Evolutionary conservation across 2,329 filamentous ascomycete species (phyloP), one percentile per base, ranked within the genome.

Genomic region (Hypoxylon sp.): DNA sequence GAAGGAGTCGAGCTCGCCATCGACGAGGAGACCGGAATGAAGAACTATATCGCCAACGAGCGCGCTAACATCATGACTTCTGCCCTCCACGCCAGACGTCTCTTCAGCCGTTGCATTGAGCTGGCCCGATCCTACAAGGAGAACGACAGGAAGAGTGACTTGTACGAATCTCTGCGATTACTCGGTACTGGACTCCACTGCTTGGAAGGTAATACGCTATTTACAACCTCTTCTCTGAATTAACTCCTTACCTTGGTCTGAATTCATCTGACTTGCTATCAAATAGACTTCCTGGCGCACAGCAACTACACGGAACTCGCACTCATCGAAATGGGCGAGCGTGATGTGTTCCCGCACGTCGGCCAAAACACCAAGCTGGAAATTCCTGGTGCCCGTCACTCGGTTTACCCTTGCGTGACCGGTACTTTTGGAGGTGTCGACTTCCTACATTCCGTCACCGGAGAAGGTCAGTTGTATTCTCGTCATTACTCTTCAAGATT

Each of bases 341-440:
- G 77, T 4, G 84, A 90, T 59, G 77, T 97, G 58, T 97, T 97
- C 74, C 91, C 94, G 21, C 92, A 97, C 70, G 91, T 95, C 51
- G 94, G 94, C 29, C 82, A 86, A 55, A 78, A 84, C 67, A 92
- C 92, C n/a, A 78, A 80, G 69, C 79, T 97, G 23, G 79, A 85
- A 41, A 81, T 97, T 23, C 79, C 83, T 27, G 92, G 90, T 40
- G 88, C 84, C 55, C 81, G 81, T 18, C 72, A 80, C 27, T 70
- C 81, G 3, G 90, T 97, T 59, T 97, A 90, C 68, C 93, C 93
- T 5, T 79, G 94, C 60, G 83, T 96, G 40, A 97, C 93, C 1
- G 93, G 94, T 58, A 97, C 93, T 5, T 97, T 97, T 74, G 93
- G 93, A 60, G 93, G 93, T 62, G 93, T 97, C 11, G 94, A 97